These are phyloP conservation scores for Neofusicoccum sp. DNA, from an alignment of 2,329 filamentous ascomycete species.

Conservation along the genomic window DNA sequence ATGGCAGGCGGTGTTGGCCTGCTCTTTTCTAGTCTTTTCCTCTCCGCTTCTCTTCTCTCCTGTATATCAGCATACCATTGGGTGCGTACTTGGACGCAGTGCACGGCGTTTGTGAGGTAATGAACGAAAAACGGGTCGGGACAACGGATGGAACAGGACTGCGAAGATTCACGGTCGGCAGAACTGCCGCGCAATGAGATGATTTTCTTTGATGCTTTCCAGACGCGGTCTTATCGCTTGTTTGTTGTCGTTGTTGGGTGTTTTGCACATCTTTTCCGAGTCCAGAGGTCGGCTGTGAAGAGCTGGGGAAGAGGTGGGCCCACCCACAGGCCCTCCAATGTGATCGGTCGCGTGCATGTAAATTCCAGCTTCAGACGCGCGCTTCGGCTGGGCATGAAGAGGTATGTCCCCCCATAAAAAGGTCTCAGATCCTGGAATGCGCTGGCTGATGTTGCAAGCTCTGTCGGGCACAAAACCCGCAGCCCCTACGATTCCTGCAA, in stretches of 20 bases:
- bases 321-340: too few species aligned
- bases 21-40: not conserved
- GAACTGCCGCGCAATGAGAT: not conserved
- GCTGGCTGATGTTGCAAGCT: not conserved
- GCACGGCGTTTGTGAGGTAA: not conserved
- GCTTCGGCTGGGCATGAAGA: too few species aligned
- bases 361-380: too few species aligned
- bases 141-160: not conserved
- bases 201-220: not conserved
- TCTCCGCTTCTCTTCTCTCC: not conserved
- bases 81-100: not conserved
- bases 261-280: not conserved
- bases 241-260: not conserved
- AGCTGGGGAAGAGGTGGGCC: too few species aligned
- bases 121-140: not conserved
- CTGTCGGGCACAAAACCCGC: not conserved
- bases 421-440: too few species aligned
- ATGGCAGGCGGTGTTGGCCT: not conserved
- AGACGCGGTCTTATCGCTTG: not conserved
- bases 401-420: too few species aligned
- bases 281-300: too few species aligned
- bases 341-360: too few species aligned
- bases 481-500: too few species aligned
- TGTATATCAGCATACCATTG: constrained; percentile 14
- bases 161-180: constrained; percentile 2